These are phyloP conservation scores for Rhizopogon vinicolor DNA, from an alignment of 768 basidiomycete species.

Conservation along the genomic window DNA sequence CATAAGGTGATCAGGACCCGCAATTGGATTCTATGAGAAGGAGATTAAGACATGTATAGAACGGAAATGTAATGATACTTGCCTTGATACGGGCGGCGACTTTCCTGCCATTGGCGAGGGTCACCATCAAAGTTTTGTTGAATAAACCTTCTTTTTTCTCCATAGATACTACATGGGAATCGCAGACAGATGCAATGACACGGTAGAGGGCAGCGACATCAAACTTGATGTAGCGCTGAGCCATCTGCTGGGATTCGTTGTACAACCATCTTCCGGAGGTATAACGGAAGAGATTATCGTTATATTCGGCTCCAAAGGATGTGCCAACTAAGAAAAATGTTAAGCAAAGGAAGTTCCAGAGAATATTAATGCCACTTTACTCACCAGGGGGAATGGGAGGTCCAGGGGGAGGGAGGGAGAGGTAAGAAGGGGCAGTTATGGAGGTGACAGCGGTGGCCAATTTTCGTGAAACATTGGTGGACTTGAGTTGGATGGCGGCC, in stretches of 20 bases:
- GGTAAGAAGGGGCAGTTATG: conserved; percentile 9
- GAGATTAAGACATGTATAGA: neutral
- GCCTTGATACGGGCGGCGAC: conserved; percentile 9
- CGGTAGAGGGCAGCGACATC: conserved; percentile 15
- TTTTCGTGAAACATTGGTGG: conserved; percentile 2
- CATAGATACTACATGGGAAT: conserved; percentile 10
- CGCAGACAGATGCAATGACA: conserved; percentile 7
- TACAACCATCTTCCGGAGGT: conserved; percentile 23
- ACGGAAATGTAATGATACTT: neutral
- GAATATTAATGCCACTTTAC: neutral
- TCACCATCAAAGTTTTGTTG: conserved; percentile 10
- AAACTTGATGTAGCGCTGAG: conserved; percentile 10
- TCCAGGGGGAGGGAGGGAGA: conserved; percentile 6
- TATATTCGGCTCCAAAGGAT: neutral
- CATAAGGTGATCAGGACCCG: conserved; percentile 21
- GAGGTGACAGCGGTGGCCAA: conserved; percentile 6
- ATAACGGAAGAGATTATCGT: conserved; percentile 8
- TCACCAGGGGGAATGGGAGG: conserved; percentile 3
- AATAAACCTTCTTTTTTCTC: conserved; percentile 13
- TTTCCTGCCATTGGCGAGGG: conserved; percentile 7
- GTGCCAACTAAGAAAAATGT: neutral
- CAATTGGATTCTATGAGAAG: conserved; percentile 14
- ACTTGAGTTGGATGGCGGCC: neutral
- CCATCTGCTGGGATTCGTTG: conserved; percentile 18
- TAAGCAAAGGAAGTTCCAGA: neutral